Evolutionary conservation across 2,329 filamentous ascomycete species (phyloP), one percentile per base, ranked within the genome.

Genomic region (Dactylellina leptospora): DNA sequence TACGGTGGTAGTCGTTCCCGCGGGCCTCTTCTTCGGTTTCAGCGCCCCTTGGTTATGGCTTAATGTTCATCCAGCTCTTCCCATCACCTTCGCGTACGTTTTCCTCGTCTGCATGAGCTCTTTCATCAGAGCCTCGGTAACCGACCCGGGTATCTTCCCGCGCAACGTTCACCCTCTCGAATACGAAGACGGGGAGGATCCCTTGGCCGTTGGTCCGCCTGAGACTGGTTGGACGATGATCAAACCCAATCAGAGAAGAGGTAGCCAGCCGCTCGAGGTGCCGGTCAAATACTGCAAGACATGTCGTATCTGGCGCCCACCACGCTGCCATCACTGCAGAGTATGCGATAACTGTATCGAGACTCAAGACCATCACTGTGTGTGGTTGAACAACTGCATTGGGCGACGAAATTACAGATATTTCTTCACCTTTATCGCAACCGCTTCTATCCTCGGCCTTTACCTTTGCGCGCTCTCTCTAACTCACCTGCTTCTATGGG

Each of bases 381-480:
- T 97, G 13, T 99, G 95, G 95, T 86, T 99, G 74, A 99, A 99
- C 82, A 99, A 99, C 80, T 99, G 95, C 77, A 90, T 99, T 53
- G 95, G 95, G 44, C 89, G 93, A 75, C 91, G 95, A 77, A 99
- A 99, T 81, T 99, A 99, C 81, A 91, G 95, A 74, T 97, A 93
- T 80, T 99, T 99, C 81, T 97, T 97, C 79, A 86, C 90, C 9
- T 99, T 97, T 80, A 88, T 99, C 75, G 87, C 87, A 59, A 87
- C 89, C 11, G 87, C 87, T n/a, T 92, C 91, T 0, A 75, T 97
- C 30, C 84, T 97, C 16, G 85, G 88, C 0, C 78, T 92, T 13
- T 93, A 90, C 77, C 84, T 97, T 47, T 82, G 95, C 27, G 91
- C 84, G 18, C 88, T 90, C 22, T 92, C 87, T 72, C 82, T 97